Evolutionary conservation across 345 rosid genomes (phyloP).

Genomic region (Rhodamnia argentea): DNA sequence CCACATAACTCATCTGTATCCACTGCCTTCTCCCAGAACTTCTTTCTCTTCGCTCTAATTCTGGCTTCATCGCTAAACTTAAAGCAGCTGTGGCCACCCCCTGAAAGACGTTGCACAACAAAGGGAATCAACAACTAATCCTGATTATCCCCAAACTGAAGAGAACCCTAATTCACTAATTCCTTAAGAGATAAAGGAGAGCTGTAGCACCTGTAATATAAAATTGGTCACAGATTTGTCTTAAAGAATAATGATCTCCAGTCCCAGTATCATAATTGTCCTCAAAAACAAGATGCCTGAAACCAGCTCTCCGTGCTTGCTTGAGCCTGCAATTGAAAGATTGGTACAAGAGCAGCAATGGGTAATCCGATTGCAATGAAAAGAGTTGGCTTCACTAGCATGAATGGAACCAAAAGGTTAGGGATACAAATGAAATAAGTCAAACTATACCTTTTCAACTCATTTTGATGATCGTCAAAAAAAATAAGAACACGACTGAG

Average conservation of each 20-base stretch:
- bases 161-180: background rate
- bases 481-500: slow-evolving; percentile 58
- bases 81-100: slow-evolving; percentile 98
- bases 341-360: slow-evolving; percentile 5
- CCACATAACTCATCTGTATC: slow-evolving; percentile 78
- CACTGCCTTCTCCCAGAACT: slow-evolving; percentile 96
- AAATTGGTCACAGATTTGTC: slow-evolving; percentile 94
- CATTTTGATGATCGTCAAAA: slow-evolving; percentile 97
- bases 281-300: slow-evolving; percentile 86
- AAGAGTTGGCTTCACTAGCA: background rate
- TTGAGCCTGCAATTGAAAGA: slow-evolving; percentile 43
- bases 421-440: background rate
- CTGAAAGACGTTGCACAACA: slow-evolving; percentile 21
- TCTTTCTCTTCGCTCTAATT: slow-evolving; percentile 65
- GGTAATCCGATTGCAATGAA: background rate
- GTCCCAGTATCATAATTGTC: slow-evolving; percentile 99
- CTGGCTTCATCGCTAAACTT: slow-evolving; percentile 87
- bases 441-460: slow-evolving; percentile 67
- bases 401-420: background rate
- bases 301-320: slow-evolving; percentile 78
- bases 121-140: background rate
- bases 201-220: slow-evolving; percentile 56
- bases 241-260: slow-evolving; percentile 93
- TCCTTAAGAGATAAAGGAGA: background rate
- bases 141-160: background rate